Conservation (phyloP, 2,329 filamentous ascomycete genomes). For the Tolypocladium sp. region DNA sequence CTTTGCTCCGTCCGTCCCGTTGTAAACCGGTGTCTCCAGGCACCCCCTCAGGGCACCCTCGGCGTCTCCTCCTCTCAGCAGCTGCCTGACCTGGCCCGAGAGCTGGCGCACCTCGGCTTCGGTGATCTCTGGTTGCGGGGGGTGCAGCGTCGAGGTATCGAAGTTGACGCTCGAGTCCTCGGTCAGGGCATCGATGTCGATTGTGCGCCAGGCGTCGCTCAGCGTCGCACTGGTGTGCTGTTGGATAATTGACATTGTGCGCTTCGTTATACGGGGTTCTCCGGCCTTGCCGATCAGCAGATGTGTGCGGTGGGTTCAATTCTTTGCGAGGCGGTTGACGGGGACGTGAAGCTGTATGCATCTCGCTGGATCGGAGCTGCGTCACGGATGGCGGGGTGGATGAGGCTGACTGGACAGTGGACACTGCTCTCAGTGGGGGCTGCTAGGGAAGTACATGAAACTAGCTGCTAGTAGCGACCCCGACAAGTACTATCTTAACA, state of each 20-base stretch:
- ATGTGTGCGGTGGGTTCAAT: background rate
- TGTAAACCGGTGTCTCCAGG: constrained; percentile 77
- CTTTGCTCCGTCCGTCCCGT: constrained; percentile 48
- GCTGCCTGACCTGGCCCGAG: constrained; percentile 74
- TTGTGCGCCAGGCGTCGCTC: constrained; percentile 68
- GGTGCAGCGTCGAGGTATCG: constrained; percentile 74
- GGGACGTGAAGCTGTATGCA: constrained; percentile 1
- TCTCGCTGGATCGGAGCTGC: constrained; percentile 13
- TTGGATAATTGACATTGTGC: constrained; percentile 56
- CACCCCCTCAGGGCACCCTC: constrained; percentile 80
- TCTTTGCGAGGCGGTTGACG: background rate
- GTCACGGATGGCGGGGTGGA: constrained; percentile 22
- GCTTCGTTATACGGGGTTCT: background rate
- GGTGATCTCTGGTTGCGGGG: constrained; percentile 63
- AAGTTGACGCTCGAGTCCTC: constrained; percentile 90
- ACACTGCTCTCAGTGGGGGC: too few relatives aligned
- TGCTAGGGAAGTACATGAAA: too few relatives aligned
- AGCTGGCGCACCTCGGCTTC: constrained; percentile 72
- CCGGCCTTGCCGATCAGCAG: background rate
- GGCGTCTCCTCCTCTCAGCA: constrained; percentile 76
- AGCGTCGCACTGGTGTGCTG: constrained; percentile 53
- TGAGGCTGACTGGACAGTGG: constrained; percentile 3
- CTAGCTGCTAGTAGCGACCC: too few relatives aligned
- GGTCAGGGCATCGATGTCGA: constrained; percentile 87
- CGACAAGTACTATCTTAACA: too few relatives aligned